Conservation (phyloP, 2,329 filamentous ascomycete genomes). For the Escovopsis sp. region DNA sequence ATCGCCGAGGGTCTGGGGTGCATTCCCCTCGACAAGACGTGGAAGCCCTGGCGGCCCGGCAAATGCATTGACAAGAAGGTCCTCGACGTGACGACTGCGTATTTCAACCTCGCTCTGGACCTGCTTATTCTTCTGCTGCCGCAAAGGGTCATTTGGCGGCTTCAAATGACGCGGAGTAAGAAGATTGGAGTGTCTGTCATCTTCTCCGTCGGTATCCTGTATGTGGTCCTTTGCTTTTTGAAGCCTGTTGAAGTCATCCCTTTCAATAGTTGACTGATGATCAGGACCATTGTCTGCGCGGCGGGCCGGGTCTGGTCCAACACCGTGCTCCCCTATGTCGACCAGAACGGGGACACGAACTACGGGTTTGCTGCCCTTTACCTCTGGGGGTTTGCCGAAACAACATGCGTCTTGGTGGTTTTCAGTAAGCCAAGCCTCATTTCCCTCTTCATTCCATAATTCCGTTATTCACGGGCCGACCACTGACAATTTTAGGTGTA, state of each 20-base stretch:
- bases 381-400: background rate
- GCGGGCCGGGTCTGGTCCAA: background rate
- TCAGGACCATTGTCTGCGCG: background rate
- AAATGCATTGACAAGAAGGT: slow-evolving; percentile 10
- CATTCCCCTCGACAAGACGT: slow-evolving; percentile 13
- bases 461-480: background rate
- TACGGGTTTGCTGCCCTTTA: background rate
- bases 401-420: background rate
- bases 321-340: background rate
- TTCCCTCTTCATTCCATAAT: background rate
- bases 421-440: background rate
- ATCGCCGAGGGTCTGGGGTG: slow-evolving; percentile 12
- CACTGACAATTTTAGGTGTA: background rate
- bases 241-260: background rate
- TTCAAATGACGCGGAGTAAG: slow-evolving; percentile 14
- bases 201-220: slow-evolving; percentile 17
- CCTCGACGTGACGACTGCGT: slow-evolving; percentile 10
- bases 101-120: slow-evolving; percentile 13
- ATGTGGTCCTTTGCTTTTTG: background rate
- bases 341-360: background rate
- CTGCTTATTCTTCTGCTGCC: slow-evolving; percentile 15
- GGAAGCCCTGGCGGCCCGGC: slow-evolving; percentile 12
- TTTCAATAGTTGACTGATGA: background rate
- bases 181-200: slow-evolving; percentile 16
- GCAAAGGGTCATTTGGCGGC: slow-evolving; percentile 13